Evolutionary conservation across 2,329 filamentous ascomycete genomes (phyloP), one percentile per base, ranked within the genome.

Genomic region (Cladophialophora carrionii): DNA sequence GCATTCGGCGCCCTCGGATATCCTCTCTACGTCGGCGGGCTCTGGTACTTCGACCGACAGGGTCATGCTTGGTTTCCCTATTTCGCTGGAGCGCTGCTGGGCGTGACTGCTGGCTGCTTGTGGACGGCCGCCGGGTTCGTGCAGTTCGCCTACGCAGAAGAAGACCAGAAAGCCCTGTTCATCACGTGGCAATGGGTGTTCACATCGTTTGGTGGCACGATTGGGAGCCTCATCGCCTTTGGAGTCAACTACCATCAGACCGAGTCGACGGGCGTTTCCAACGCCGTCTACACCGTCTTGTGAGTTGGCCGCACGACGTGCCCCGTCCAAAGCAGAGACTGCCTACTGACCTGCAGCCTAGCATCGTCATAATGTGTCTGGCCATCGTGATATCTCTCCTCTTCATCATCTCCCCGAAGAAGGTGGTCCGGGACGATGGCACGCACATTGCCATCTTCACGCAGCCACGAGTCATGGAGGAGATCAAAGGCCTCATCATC

Each of bases 391-490:
- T 71, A 14, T 57, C 60, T 12, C 29, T 62, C 14, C 57, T 63
- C 34, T 61, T 61, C 54, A 57, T 65, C 53, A 65, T 70, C 37
- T 62, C 65, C 17, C 70, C 70, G 4, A 58, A 58, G 37, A 63
- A 70, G 17, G 61, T 72, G 14, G 64, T 71, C 4, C 64, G 70
- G 20, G 70, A 71, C 46, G 70, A 72, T 49, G 70, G 70, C 9
- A 68, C 67, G 9, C 70, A 71, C 56, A 65, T 72, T 34, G 70
- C 70, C 49, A 68, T 71, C 48, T 72, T 72, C 68, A 53, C 62
- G 31, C 43, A 62, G 24, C 46, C 66, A 8, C 53, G 48, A 4
- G 54, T 72, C 49, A 61, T 56, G 61, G 46, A 62, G 2, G 70
- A 72, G 48, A 34, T 71, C 53, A 67, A 64, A 24, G 68, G 66